Evolutionary conservation across 2,329 filamentous ascomycete species (phyloP).

Genomic region (Botrytis squamosa): DNA sequence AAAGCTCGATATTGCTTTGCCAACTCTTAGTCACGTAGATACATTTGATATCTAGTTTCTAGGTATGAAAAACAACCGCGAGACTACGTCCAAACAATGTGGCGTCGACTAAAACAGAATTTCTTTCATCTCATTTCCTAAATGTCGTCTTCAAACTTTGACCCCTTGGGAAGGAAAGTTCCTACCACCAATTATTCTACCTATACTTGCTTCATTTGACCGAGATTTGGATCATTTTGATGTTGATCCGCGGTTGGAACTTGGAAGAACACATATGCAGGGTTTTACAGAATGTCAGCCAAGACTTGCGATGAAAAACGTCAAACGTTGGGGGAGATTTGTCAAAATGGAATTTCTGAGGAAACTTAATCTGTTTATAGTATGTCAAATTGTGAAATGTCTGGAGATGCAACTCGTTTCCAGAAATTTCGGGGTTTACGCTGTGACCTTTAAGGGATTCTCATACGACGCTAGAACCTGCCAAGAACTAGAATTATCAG

Average conservation of each 20-base stretch:
- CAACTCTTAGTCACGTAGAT: not conserved
- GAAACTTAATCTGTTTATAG: conserved; percentile 5
- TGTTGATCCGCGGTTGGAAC: not conserved
- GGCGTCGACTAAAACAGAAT: conserved; percentile 1
- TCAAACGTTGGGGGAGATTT: conserved; percentile 6
- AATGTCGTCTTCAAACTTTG: not conserved
- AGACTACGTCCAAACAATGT: not conserved
- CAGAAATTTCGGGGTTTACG: conserved; percentile 5
- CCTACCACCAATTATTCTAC: not conserved
- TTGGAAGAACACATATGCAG: not conserved
- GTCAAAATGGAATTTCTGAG: not conserved
- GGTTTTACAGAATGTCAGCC: conserved; percentile 15
- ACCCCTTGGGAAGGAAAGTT: not conserved
- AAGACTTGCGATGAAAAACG: conserved; percentile 18
- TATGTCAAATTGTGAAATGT: not conserved
- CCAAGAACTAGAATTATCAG: conserved; percentile 13
- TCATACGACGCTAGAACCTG: conserved; percentile 15
- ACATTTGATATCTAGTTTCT: not conserved
- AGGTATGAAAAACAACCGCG: not conserved
- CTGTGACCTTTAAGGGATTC: conserved; percentile 6
- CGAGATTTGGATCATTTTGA: not conserved
- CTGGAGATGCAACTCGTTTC: conserved; percentile 4
- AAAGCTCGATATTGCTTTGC: not conserved
- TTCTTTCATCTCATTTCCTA: not conserved
- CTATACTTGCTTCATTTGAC: not conserved